Evolutionary conservation across 345 rosid genomes (phyloP).

Genomic region (Leavenworthia alabamica): DNA sequence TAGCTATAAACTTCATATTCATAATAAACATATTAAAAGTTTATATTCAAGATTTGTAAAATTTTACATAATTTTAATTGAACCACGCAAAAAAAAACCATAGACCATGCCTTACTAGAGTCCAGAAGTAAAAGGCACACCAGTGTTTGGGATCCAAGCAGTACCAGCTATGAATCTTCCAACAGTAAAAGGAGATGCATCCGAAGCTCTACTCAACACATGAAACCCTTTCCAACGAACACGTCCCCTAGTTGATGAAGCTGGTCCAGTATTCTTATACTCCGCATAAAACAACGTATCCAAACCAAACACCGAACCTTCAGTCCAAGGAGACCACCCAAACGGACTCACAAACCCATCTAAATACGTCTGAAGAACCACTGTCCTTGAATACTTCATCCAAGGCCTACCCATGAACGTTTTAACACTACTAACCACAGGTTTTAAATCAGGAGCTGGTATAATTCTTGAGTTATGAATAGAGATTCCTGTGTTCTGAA

Average conservation of each 20-base stretch:
- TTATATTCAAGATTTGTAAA: constrained; percentile 18
- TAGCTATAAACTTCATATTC: not conserved
- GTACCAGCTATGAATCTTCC: constrained; percentile 41
- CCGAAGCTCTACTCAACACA: constrained; percentile 40
- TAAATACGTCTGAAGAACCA: constrained; percentile 50
- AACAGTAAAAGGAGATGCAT: constrained; percentile 51
- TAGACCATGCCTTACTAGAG: constrained; percentile 22
- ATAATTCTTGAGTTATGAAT: constrained; percentile 68
- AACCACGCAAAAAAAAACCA: not conserved
- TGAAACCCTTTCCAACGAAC: constrained; percentile 68
- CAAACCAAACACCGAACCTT: constrained; percentile 40
- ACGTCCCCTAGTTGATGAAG: constrained; percentile 44
- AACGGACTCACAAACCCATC: constrained; percentile 59
- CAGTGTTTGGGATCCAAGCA: constrained; percentile 55
- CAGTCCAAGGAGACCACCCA: constrained; percentile 74
- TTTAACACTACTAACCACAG: constrained; percentile 43
- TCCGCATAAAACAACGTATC: constrained; percentile 64
- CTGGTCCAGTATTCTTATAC: constrained; percentile 62
- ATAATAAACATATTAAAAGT: not conserved
- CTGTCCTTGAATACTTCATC: constrained; percentile 63
- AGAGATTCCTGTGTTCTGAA: constrained; percentile 80
- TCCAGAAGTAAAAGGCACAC: constrained; percentile 53
- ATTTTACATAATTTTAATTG: not conserved
- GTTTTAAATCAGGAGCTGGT: constrained; percentile 66
- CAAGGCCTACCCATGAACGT: constrained; percentile 82